Evolutionary conservation across 352 stramenopile genomes (phyloP).

Genomic region (Pythium aristosporum): DNA sequence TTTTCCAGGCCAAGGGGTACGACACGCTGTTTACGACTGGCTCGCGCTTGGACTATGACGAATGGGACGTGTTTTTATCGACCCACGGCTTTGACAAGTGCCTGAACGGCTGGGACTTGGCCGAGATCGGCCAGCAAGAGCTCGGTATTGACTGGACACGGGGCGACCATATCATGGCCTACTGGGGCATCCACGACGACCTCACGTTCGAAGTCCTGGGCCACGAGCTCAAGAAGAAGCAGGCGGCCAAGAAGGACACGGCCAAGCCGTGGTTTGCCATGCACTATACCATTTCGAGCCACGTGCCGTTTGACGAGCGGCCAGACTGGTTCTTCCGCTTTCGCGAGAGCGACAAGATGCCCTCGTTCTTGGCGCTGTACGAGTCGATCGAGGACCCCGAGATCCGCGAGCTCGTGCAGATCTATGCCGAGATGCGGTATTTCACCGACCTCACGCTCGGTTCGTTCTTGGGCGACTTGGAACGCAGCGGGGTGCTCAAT

Average conservation of each 20-base stretch:
- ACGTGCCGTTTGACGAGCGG: constrained; percentile 58
- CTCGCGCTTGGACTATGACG: constrained; percentile 53
- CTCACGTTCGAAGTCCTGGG: constrained; percentile 57
- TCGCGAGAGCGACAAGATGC: constrained; percentile 26
- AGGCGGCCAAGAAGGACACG: constrained; percentile 5
- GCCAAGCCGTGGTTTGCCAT: constrained; percentile 54
- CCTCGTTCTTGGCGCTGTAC: constrained; percentile 50
- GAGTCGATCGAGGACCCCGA: constrained; percentile 28
- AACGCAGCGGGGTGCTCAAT: constrained; percentile 53
- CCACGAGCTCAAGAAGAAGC: constrained; percentile 42
- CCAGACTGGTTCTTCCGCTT: constrained; percentile 63
- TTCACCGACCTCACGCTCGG: constrained; percentile 63
- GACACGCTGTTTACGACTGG: constrained; percentile 65
- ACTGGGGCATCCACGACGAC: constrained; percentile 74
- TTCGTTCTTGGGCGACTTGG: constrained; percentile 52
- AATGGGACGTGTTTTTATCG: constrained; percentile 59
- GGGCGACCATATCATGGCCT: constrained; percentile 57
- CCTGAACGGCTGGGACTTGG: constrained; percentile 37
- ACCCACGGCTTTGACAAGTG: constrained; percentile 59
- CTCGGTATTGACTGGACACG: constrained; percentile 46
- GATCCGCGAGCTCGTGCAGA: constrained; percentile 42
- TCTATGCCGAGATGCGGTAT: constrained; percentile 70
- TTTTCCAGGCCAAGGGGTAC: constrained; percentile 60
- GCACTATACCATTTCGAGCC: constrained; percentile 78
- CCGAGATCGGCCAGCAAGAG: constrained; percentile 47